These are phyloP conservation scores for Diaporthe sp. DNA, from an alignment of 2,329 filamentous ascomycete genomes.

Conservation along the genomic window DNA sequence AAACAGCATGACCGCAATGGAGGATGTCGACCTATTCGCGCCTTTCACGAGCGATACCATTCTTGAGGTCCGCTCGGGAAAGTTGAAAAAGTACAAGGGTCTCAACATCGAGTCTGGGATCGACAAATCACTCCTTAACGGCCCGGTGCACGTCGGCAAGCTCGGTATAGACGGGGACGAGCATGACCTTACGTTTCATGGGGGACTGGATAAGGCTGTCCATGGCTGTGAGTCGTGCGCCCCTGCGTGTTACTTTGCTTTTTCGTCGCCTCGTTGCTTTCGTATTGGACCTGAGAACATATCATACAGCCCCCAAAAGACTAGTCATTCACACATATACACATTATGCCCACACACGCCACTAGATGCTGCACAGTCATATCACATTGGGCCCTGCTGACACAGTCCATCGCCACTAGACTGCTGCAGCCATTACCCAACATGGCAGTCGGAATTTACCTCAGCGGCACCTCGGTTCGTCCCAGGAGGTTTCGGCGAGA, in stretches of 20 bases:
- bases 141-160: conserved; percentile 58
- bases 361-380: conserved; percentile 3
- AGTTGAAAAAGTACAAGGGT: conserved; percentile 66
- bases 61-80: conserved; percentile 68
- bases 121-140: conserved; percentile 61
- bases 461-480: conserved; percentile 63
- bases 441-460: conserved; percentile 67
- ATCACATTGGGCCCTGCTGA: neutral
- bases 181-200: conserved; percentile 72
- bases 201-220: conserved; percentile 73
- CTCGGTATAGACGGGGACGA: conserved; percentile 70
- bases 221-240: conserved; percentile 61
- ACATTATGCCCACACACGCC: neutral
- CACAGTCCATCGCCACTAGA: conserved; percentile 55
- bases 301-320: neutral
- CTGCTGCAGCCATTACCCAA: conserved; percentile 69
- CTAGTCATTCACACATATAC: neutral
- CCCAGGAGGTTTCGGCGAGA: conserved; percentile 74
- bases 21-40: conserved; percentile 53
- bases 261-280: too few species aligned
- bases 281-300: neutral
- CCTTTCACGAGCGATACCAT: conserved; percentile 63
- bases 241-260: neutral
- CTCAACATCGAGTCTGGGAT: conserved; percentile 68
- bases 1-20: conserved; percentile 23